Evolutionary conservation across 768 basidiomycete genomes (phyloP).

Genomic region (Hydnum rufescens): DNA sequence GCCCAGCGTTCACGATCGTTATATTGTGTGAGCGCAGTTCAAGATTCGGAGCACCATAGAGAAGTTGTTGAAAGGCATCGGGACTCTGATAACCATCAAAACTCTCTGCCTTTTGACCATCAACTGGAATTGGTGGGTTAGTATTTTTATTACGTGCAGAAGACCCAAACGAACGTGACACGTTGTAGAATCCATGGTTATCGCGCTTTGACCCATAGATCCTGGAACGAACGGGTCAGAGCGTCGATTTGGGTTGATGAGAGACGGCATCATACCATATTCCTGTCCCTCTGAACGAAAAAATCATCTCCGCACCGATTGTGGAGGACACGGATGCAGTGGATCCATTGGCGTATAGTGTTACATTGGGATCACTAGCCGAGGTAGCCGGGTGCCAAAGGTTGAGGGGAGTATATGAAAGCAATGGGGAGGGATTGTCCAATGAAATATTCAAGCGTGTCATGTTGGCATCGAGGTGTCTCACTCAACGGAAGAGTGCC

Average conservation of each 20-base stretch:
- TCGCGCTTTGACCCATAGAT: background rate
- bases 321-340: background rate
- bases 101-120: background rate
- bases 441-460: background rate
- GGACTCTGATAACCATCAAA: background rate
- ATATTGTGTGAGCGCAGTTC: background rate
- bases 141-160: background rate
- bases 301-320: background rate
- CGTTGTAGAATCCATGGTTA: background rate
- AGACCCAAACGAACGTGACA: background rate
- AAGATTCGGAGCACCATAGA: background rate
- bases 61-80: background rate
- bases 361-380: background rate
- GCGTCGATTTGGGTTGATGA: background rate
- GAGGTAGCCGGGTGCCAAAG: background rate
- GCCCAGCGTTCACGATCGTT: background rate
- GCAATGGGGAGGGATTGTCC: constrained; percentile 1
- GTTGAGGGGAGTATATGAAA: background rate
- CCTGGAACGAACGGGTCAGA: background rate
- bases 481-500: too few species aligned
- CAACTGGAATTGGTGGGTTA: background rate
- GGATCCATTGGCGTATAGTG: background rate
- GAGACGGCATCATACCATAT: background rate
- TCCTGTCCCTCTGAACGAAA: background rate
- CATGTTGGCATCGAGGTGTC: background rate